phyloP scores from a whole-genome alignment of 768 basidiomycete genomes.

The Amanita molliuscula region DNA sequence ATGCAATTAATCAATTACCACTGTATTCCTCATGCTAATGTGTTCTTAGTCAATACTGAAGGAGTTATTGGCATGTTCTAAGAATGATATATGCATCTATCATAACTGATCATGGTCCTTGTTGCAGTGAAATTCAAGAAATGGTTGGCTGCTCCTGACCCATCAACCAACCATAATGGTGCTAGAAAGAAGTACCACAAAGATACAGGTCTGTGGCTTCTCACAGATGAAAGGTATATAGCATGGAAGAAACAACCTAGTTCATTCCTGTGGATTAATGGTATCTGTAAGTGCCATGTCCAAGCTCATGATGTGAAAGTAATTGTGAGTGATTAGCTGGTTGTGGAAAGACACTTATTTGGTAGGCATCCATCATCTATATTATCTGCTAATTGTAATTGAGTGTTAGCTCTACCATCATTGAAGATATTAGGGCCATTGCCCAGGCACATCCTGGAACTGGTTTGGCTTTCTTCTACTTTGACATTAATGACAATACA shows the following conservation, averaged over 20 bases:
- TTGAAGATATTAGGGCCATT: background rate
- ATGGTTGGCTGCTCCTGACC: too few relatives aligned
- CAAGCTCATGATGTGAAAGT: background rate
- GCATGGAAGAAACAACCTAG: background rate
- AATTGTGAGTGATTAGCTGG: background rate
- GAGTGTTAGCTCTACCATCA: background rate
- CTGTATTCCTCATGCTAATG: too few relatives aligned
- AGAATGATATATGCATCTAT: too few relatives aligned
- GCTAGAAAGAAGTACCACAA: too few relatives aligned
- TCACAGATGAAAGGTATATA: background rate
- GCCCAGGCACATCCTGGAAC: background rate
- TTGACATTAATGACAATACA: background rate
- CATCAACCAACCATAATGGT: too few relatives aligned
- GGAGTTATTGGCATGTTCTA: too few relatives aligned
- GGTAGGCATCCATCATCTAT: background rate
- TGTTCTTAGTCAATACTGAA: too few relatives aligned
- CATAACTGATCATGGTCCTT: too few relatives aligned
- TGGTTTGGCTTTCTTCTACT: constrained; percentile 1
- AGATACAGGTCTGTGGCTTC: background rate
- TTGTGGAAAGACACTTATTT: constrained; percentile 1
- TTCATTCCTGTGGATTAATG: background rate
- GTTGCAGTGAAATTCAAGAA: too few relatives aligned
- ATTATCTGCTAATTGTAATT: background rate
- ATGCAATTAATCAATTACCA: too few relatives aligned
- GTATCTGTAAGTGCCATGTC: background rate